Base-by-base conservation (phyloP, 805 yeast genomes). In the Spathaspora passalidarum region DNA sequence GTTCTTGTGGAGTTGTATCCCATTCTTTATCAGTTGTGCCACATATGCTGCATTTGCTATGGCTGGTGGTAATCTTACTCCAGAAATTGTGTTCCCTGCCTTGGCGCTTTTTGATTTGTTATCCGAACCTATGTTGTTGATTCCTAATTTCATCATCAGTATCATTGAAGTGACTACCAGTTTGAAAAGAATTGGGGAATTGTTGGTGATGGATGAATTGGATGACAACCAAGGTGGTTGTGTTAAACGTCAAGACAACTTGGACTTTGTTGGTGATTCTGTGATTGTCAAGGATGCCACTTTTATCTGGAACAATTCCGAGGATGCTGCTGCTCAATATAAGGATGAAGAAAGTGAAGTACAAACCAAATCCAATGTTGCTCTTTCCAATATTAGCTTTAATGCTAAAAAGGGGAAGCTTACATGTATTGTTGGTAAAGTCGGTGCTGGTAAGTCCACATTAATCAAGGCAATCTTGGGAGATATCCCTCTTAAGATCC, bases 351-450 rank as follows among this genome's bases (percentile, higher is more conserved):
- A 55, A 37, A 45, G 41, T 2, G 43, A 45, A 2, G 45, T 50
- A 4, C 63, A 58, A 34, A 20, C 36, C 14, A 10, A 32, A 44
- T 50, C 48, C 49, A 53, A 59, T 34, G 45, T 56, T 40, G 74
- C 75, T 1, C 59, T 70, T 38, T 45, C 55, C 13, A 53, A 66
- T 47, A 63, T 68, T 26, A 56, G 59, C 45, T 68, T 67, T 38
- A 43, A 51, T 2, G 73, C 73, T 14, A 60, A 53, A 23, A 61
- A 62, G 45, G 69, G 73, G 17, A 56, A 63, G 35, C 56, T 70
- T 54, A 60, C 72, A 6, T 69, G 75, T 56, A 51, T 70, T n/a
- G 73, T 70, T 16, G 75, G 75, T 11, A 59, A 61, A 44, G 75
- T 69, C 22, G 75, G 75, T 2, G 52, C 65, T 22, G 75, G 75